Percentiles rank a stretch among this genome's conserved stretches.
phyloP scores from a whole-genome alignment of 352 stramenopile species.

The Phytophthora constricta region DNA sequence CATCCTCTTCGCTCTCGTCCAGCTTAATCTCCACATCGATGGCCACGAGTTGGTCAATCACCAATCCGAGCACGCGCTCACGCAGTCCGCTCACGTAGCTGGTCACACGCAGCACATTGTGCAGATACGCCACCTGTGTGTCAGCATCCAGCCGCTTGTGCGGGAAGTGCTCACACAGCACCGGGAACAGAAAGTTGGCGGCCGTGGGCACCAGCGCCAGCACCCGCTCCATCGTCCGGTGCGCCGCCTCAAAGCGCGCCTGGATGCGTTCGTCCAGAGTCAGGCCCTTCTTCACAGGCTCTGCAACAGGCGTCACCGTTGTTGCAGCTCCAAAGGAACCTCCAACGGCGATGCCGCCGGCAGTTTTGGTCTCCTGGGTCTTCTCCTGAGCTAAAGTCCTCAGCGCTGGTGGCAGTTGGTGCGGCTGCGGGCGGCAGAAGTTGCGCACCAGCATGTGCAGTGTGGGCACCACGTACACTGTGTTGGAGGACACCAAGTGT shows the following conservation, averaged over 20 bases:
- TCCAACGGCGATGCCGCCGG: slow-evolving; percentile 47
- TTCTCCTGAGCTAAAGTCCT: slow-evolving; percentile 13
- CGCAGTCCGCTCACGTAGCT: slow-evolving; percentile 72
- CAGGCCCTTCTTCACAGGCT: slow-evolving; percentile 18
- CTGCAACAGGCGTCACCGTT: slow-evolving; percentile 4
- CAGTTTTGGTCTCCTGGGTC: slow-evolving; percentile 7
- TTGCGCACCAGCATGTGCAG: slow-evolving; percentile 88
- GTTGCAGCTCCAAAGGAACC: slow-evolving; percentile 46
- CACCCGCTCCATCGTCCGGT: slow-evolving; percentile 68
- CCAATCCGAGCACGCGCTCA: slow-evolving; percentile 84
- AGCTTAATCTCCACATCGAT: slow-evolving; percentile 92
- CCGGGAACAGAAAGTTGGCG: slow-evolving; percentile 76
- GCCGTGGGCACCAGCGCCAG: slow-evolving; percentile 79
- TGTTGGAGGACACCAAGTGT: slow-evolving; percentile 85
- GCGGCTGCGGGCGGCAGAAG: slow-evolving; percentile 56
- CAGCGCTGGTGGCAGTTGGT: slow-evolving; percentile 51
- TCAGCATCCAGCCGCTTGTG: slow-evolving; percentile 81
- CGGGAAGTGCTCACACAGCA: slow-evolving; percentile 80
- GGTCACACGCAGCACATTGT: slow-evolving; percentile 74
- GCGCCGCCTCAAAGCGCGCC: slow-evolving; percentile 62
- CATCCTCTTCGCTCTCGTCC: slow-evolving; percentile 86
- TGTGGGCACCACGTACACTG: slow-evolving; percentile 79
- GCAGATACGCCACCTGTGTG: slow-evolving; percentile 75
- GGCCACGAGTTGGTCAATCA: slow-evolving; percentile 85
- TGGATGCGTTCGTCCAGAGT: slow-evolving; percentile 64